Base-by-base conservation (phyloP, 1,139 yeast genomes). In the Candida albicans region DNA sequence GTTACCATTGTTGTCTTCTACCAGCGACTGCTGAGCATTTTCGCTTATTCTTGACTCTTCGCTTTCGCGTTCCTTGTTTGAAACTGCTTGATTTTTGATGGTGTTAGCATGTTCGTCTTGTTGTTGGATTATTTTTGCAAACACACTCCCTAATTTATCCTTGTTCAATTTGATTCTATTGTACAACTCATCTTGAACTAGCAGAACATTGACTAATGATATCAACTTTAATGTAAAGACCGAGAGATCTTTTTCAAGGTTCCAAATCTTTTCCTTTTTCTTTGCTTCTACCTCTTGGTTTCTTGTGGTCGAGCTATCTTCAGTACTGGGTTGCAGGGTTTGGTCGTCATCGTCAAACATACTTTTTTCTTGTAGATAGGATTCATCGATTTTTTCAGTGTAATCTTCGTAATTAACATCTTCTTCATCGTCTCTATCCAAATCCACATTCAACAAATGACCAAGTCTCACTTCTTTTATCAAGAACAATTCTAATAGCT, bases 401-500 rank as follows among this genome's bases (percentile, higher is more conserved):
- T 60, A 52, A 18, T 72, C 73, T 42, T 68, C 77, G 45, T 74
- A 73, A 49, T 76, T 75, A 2, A 82, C 86, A 53, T 75, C 84
- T 58, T 84, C 90, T 32, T 73, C 72, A 33, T 73, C 81, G 22
- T 64, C 67, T 54, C 87, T 71, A 30, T 80, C 85, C 43, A 84
- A 59, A 10, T 71, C 68, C 3, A 73, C 56, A 0, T 61, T 64
- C 12, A 57, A 45, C 2, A 47, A 33, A 24, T 47, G 49, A 0
- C 68, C 74, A 6, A 68, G 46, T 26, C 53, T 55, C 1, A 67
- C 58, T 46, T 72, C 77, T 43, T 69, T 70, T 30, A 58, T 54
- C 39, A 72, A 59, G 43, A 66, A 72, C 9, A 65, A 52, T 27
- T 61, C 57, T 42, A 68, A 45, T 4, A 72, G 44, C 24, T 56